These are phyloP conservation scores for Penicillium flavigenum DNA, from an alignment of 495 filamentous ascomycete species.

Conservation along the genomic window DNA sequence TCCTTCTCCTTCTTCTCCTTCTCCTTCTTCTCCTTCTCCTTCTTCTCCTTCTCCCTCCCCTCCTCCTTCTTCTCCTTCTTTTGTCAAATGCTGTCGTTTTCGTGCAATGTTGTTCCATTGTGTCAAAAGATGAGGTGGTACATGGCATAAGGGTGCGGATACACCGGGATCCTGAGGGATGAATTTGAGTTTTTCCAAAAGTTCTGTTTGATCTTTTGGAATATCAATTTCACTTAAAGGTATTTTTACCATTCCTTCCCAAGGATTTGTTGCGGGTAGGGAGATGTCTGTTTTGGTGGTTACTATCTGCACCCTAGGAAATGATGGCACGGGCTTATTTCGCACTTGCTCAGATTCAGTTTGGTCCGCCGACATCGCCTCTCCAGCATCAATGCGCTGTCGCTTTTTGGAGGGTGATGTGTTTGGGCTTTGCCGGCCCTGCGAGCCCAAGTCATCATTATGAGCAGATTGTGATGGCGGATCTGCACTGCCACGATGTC, in stretches of 20 bases:
- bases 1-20: background rate
- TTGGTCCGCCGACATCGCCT: background rate
- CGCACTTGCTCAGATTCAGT: background rate
- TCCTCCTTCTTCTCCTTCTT: no score
- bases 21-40: background rate
- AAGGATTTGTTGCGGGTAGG: conserved; percentile 22
- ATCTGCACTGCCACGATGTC: conserved; percentile 14
- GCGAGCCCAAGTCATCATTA: background rate
- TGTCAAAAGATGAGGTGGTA: conserved; percentile 35
- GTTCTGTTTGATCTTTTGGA: conserved; percentile 56
- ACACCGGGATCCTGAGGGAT: conserved; percentile 36
- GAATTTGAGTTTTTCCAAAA: conserved; percentile 55
- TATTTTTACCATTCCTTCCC: conserved; percentile 43
- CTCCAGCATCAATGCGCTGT: conserved; percentile 15
- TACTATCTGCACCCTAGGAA: background rate
- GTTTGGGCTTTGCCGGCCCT: background rate
- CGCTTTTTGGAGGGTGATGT: conserved; percentile 15
- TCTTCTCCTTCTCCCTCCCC: background rate
- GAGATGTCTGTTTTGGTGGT: background rate
- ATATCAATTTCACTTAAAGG: conserved; percentile 51
- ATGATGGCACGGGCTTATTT: background rate
- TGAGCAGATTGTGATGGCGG: background rate
- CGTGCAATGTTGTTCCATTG: conserved; percentile 43
- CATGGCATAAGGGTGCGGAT: conserved; percentile 29
- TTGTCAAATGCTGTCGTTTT: conserved; percentile 14